Base-by-base conservation (phyloP, 345 rosid species). In the Turnera subulata region DNA sequence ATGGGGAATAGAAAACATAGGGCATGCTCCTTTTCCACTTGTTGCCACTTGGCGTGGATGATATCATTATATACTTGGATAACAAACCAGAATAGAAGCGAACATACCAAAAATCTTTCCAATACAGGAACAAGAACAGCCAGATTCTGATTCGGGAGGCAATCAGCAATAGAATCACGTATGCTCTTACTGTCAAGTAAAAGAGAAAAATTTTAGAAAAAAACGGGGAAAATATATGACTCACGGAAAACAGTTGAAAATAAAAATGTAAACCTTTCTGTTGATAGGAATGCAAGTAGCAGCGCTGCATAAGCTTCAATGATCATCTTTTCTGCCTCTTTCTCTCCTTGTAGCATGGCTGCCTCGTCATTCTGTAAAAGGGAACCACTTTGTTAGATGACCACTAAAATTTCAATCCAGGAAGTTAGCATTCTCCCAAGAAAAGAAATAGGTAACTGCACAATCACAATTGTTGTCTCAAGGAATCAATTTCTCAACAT, bases 81-180 rank as follows among this genome's bases (percentile, higher is more conserved):
- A n/a, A n/a, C n/a, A n/a, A 40, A 44, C 50, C 1, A 48, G 17
- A 50, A 61, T 47, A 69, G 58, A 50, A 32, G n/a, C n/a, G n/a
- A n/a, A 68, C 86, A 62, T 88, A 94, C 99, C 97, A 90, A 88
- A 73, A 94, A 94, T 88, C 95, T 94, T 68, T 94, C 96, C 80
- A 94, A 68, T 25, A 90, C 97, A 0, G 99, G 97, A 60, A 94
- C 95, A 56, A 94, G 82, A 66, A 76, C 56, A 14, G 82, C 63
- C 45, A 94, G 72, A 60, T 72, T 80, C 61, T 57, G 90, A 50
- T 79, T 75, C 0, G 99, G 99, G 59, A 94, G 95, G 65, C 71
- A 80, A 64, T 61, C 83, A 24, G 92, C 85, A 66, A 94, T 94
- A 26, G 81, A 79, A 70, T 77, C 77, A 4, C 96, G 93, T 46